Evolutionary conservation across 1,139 yeast genomes (phyloP).

Genomic region (Lodderomyces oxycetoniae): DNA sequence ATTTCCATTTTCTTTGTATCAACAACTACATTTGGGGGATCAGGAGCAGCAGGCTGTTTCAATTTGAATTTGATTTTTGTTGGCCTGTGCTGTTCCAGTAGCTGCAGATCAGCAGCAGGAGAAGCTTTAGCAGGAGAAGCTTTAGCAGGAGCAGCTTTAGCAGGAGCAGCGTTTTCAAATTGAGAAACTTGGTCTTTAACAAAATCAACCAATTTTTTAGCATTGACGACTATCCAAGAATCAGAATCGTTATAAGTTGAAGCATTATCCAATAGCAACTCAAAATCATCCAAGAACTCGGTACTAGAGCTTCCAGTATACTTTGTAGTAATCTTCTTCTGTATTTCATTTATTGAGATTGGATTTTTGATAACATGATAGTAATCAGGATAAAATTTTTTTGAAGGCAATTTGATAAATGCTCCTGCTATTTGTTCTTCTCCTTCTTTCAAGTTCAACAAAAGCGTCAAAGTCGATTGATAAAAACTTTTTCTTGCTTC

Average conservation of each 20-base stretch:
- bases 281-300: slow-evolving; percentile 53
- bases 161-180: slow-evolving; percentile 16
- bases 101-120: slow-evolving; percentile 5
- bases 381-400: slow-evolving; percentile 77
- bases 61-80: slow-evolving; percentile 14
- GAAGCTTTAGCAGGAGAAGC: neutral
- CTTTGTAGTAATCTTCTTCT: slow-evolving; percentile 36
- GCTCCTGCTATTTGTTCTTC: slow-evolving; percentile 41
- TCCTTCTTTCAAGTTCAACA: slow-evolving; percentile 28
- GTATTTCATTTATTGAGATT: slow-evolving; percentile 63
- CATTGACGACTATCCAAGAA: slow-evolving; percentile 58
- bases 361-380: slow-evolving; percentile 63
- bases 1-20: no score
- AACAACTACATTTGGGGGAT: slow-evolving; percentile 8
- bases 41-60: slow-evolving; percentile 10
- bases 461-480: slow-evolving; percentile 22
- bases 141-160: slow-evolving; percentile 2
- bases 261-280: slow-evolving; percentile 56
- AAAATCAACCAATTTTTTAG: slow-evolving; percentile 37
- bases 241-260: slow-evolving; percentile 55
- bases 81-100: slow-evolving; percentile 3
- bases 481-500: slow-evolving; percentile 27
- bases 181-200: slow-evolving; percentile 40
- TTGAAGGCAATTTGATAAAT: slow-evolving; percentile 67
- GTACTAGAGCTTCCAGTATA: slow-evolving; percentile 25